A percentile compares a stretch with the other conserved stretches of the same genome.
Conservation (phyloP, 257 asterid genomes). For the Nicotiana undulata region DNA sequence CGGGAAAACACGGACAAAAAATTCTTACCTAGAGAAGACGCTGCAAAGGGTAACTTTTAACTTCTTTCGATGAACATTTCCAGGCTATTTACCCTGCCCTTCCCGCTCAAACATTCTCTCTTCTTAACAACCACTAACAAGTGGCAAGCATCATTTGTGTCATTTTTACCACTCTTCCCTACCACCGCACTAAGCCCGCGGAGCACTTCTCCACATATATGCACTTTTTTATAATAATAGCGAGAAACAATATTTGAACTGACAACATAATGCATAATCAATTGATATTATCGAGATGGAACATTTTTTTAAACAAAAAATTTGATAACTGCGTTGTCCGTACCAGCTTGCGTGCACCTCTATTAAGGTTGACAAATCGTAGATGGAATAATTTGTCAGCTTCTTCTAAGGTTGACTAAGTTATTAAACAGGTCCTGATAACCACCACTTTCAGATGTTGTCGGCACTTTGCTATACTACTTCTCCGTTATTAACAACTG, state of each 20-base stretch:
- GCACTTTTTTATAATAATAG: neutral
- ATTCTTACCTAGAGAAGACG: neutral
- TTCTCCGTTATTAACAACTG: neutral
- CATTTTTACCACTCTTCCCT: neutral
- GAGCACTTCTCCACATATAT: neutral
- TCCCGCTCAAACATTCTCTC: neutral
- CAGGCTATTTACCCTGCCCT: neutral
- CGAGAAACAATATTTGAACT: neutral
- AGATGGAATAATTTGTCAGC: neutral
- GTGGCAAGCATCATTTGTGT: neutral
- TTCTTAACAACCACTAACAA: neutral
- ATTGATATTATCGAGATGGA: no score
- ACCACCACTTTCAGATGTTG: neutral
- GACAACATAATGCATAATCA: neutral
- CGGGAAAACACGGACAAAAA: neutral
- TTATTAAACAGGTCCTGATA: neutral
- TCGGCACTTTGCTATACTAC: neutral
- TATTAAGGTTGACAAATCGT: neutral
- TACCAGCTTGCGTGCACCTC: no score
- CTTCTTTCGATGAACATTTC: neutral
- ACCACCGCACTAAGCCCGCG: neutral
- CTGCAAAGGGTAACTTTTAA: neutral
- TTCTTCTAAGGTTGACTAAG: neutral
- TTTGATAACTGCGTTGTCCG: no score
- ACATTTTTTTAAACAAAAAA: no score